A percentile compares a stretch with the other conserved stretches of the same genome.
These are phyloP conservation scores for Porcisia hertigi DNA, from an alignment of 208 protist genomes.

Conservation along the genomic window DNA sequence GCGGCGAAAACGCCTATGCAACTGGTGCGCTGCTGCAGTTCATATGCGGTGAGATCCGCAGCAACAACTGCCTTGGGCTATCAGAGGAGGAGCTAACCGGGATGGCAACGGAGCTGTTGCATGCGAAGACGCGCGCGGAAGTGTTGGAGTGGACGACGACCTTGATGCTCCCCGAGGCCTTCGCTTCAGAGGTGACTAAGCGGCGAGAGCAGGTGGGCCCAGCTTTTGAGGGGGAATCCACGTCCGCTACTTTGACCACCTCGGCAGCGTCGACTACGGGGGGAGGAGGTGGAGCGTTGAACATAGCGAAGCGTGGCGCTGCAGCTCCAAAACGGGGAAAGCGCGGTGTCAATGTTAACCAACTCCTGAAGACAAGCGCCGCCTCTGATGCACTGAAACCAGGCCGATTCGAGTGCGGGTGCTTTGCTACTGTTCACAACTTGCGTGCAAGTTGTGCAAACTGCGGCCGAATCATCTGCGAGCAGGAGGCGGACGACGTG, in stretches of 20 bases:
- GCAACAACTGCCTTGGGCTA: constrained; percentile 78
- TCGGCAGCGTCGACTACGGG: neutral
- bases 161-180: constrained; percentile 71
- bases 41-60: constrained; percentile 62
- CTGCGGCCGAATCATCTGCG: constrained; percentile 91
- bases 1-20: constrained; percentile 8
- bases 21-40: constrained; percentile 40
- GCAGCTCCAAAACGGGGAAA: constrained; percentile 20
- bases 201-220: constrained; percentile 53
- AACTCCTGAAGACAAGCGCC: constrained; percentile 20
- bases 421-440: constrained; percentile 83
- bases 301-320: constrained; percentile 16
- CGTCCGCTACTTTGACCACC: neutral
- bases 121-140: constrained; percentile 51
- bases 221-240: constrained; percentile 58
- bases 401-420: constrained; percentile 83
- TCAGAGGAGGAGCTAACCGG: constrained; percentile 68
- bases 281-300: neutral
- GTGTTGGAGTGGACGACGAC: constrained; percentile 79
- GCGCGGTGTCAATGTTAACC: constrained; percentile 31
- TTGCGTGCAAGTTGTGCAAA: constrained; percentile 83
- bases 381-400: constrained; percentile 51
- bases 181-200: constrained; percentile 72
- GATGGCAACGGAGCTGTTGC: constrained; percentile 62
- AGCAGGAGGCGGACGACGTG: constrained; percentile 76